phyloP scores from a whole-genome alignment of 768 basidiomycete species.

The Macrolepiota fuliginosa region DNA sequence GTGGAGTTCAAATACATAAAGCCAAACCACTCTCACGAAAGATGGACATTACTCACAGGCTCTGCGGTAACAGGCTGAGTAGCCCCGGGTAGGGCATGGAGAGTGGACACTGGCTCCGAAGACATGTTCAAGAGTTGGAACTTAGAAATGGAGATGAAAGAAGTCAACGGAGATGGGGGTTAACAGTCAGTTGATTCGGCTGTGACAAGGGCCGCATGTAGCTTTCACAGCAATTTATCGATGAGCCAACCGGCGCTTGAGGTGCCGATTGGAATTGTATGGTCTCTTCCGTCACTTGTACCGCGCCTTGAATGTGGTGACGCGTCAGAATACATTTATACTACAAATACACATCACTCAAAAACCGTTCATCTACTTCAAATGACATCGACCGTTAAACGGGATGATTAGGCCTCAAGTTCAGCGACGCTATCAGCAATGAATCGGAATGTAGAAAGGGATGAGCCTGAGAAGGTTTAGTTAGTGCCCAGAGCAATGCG shows the following conservation, averaged over 20 bases:
- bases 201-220: background rate
- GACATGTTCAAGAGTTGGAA: background rate
- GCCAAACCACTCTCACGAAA: background rate
- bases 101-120: background rate
- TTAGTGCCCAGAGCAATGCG: background rate
- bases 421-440: constrained; percentile 54
- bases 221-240: background rate
- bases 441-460: constrained; percentile 44
- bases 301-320: background rate
- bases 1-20: background rate
- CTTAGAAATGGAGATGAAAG: background rate
- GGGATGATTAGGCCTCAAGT: constrained; percentile 33
- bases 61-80: background rate
- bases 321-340: background rate
- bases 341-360: constrained; percentile 1
- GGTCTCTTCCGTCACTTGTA: background rate
- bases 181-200: background rate
- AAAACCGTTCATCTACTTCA: background rate
- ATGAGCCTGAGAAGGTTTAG: constrained; percentile 31
- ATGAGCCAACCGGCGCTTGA: constrained; percentile 5
- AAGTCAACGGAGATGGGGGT: background rate
- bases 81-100: background rate
- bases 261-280: background rate
- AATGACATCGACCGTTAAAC: background rate
- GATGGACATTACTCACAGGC: background rate